Evolutionary conservation across 495 filamentous ascomycete genomes (phyloP), one percentile per base, ranked within the genome.

Genomic region (Tuber calosporum): DNA sequence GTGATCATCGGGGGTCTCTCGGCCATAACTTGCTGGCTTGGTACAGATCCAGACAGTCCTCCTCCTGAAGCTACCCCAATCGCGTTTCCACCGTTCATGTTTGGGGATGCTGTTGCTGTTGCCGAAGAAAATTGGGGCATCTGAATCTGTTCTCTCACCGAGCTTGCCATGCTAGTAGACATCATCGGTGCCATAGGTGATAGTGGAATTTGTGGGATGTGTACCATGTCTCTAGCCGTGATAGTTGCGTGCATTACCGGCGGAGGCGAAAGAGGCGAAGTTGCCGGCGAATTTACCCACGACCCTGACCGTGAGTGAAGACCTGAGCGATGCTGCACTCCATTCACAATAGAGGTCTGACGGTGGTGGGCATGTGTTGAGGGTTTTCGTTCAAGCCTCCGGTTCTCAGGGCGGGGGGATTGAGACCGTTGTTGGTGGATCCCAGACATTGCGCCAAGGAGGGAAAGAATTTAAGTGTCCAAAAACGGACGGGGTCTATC

Each of bases 321-420:
- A 39, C 78, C 78, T n/a, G 79, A 80, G 38, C 79, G 75, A 72
- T 99, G 95, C 81, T 94, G 93, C 75, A 93, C 88, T 73, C 93
- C 93, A 88, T 97, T 92, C 67, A 97, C 93, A 75, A 97, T 97
- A 39, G 94, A 97, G 1, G 93, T 93, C 82, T 99, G 92, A 34
- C 95, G 88, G 82, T 97, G 92, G 82, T 98, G 94, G 67, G 90
- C 91, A 83, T 97, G 96, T 19, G 90, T 85, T 9, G 90, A 91
- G 42, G 89, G 85, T 72, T 87, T 86, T 71, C 93, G 87, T 82
- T 95, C 93, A 77, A 93, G 84, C 73, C 83, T 83, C 53, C 78
- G 85, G 81, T 87, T 86, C 74, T 87, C 86, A 67, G 87, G 85
- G 71, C 86, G 86, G 70, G 87, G 87, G 30, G 87, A 88, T 74